These are phyloP conservation scores for Didymella keratinophila DNA, from an alignment of 2,329 filamentous ascomycete species.

Conservation along the genomic window DNA sequence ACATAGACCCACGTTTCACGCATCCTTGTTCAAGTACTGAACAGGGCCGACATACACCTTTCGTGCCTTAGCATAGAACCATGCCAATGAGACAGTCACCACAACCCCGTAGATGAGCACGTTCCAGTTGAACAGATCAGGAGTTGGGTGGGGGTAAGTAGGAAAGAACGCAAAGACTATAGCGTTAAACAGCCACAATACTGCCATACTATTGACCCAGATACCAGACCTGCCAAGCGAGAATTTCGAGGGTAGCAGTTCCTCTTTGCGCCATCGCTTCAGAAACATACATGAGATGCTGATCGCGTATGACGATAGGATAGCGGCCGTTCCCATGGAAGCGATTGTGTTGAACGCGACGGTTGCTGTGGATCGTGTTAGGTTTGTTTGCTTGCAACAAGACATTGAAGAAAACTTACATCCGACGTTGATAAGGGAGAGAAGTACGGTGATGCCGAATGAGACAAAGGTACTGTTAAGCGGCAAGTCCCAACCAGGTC, in stretches of 20 bases:
- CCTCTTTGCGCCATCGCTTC: slow-evolving; percentile 54
- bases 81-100: slow-evolving; percentile 53
- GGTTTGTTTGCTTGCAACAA: not conserved
- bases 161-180: slow-evolving; percentile 59
- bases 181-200: slow-evolving; percentile 51
- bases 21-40: slow-evolving; percentile 21
- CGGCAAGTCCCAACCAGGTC: slow-evolving; percentile 43
- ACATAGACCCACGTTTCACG: not conserved
- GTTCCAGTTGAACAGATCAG: slow-evolving; percentile 58
- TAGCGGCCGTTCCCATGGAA: slow-evolving; percentile 32
- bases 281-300: slow-evolving; percentile 58
- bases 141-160: slow-evolving; percentile 32
- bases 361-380: not conserved
- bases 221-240: slow-evolving; percentile 56
- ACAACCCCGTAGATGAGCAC: slow-evolving; percentile 56
- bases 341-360: slow-evolving; percentile 27
- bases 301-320: slow-evolving; percentile 44
- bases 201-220: slow-evolving; percentile 53
- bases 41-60: slow-evolving; percentile 52
- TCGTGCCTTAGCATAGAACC: slow-evolving; percentile 53
- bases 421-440: not conserved
- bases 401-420: too few species aligned
- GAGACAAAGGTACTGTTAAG: slow-evolving; percentile 57
- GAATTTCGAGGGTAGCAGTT: slow-evolving; percentile 56
- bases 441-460: slow-evolving; percentile 48